Base-by-base conservation (phyloP, 371 early-diverging fungal genomes). In the Sporodiniella umbellata region DNA sequence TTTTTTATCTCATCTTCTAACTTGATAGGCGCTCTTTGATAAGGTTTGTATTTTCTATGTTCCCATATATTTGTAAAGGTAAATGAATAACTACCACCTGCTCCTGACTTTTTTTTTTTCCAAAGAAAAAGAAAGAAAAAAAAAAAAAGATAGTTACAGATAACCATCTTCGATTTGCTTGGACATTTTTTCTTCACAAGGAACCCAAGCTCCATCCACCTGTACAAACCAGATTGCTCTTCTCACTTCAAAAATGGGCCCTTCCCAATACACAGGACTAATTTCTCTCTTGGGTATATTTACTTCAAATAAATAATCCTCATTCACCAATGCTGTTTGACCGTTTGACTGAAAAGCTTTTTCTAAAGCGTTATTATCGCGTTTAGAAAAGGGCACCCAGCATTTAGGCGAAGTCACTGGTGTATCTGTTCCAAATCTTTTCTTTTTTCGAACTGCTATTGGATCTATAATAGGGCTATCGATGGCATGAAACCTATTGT, bases 111-210 rank as follows among this genome's bases (percentile, higher is more conserved):
- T 39, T 2, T 37, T 2, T 14, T 40, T 17, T 10, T 17, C 22
- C 25, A 28, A 10, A 10, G 30, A 10, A 28, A 10, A 28, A 10
- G 30, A 10, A n/a, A n/a, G n/a, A n/a, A 28, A 10, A 10, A 10
- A 10, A 28, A 10, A 28, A 10, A 10, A 10, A 10, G 30, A 28
- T 4, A 28, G 4, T 64, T 77, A 84, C 85, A 66, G 64, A 59
- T 90, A 92, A 14, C 94, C 93, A 45, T 83, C 73, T 73, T 94
- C 94, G 40, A 92, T 68, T 63, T 94, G 93, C 23, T 79, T 64
- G 0, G 90, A 62, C 26, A 94, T 67, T 39, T 86, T 87, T 53
- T 85, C 89, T 51, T 92, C 89, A 56, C 92, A 92, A 5, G 94
- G 92, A 15, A 85, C 55, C 65, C 78, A 90, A 44, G 83, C 82